Evolutionary conservation across 73 alveolate genomes (phyloP), one percentile per base, ranked within the genome.

Genomic region (Tetrahymena elliotti): DNA sequence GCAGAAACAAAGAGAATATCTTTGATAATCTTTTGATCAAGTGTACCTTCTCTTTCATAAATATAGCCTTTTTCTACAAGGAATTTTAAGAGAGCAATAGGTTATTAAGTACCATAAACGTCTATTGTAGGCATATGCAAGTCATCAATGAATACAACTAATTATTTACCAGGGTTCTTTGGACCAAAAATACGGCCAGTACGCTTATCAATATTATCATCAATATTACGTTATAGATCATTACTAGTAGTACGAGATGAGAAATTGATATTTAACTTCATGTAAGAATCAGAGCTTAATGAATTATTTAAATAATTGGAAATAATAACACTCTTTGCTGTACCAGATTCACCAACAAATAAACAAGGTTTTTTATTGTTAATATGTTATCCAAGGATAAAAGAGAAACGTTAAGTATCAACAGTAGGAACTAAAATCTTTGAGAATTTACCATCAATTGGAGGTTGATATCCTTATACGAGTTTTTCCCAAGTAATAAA

Each of bases 381-480:
- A 31, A 99, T 97, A 53, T 98, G 97, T 93, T 98, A 93, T 53
- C 96, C 98, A 40, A 99, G 95, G 37, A 99, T 97, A 97, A 98
- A 98, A 34, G 99, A 97, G 96, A 98, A 99, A 96, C 99, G 98
- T 95, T 97, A 94, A 24, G 99, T 98, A 96, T 99, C 99, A 38
- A 98, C 99, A 83, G 99, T 99, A 20, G 99, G 99, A 38, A 99
- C 99, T 24, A 99, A 98, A 94, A 99, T 99, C 98, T 99, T 98
- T 84, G 99, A 98, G 99, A 99, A 99, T 96, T 98, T 98, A 84
- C 98, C 98, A 94, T 97, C 99, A 53, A 97, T 97, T 22, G 99
- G 99, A 54, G 99, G 98, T 34, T 84, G 54, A 84, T 97, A 97
- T 83, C 96, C 98, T 27, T 95, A 95, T 15, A 98, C 99, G 68